These are phyloP conservation scores for Globomyces pollinis-pini DNA, from an alignment of 192 early-diverging fungal genomes.

Conservation along the genomic window DNA sequence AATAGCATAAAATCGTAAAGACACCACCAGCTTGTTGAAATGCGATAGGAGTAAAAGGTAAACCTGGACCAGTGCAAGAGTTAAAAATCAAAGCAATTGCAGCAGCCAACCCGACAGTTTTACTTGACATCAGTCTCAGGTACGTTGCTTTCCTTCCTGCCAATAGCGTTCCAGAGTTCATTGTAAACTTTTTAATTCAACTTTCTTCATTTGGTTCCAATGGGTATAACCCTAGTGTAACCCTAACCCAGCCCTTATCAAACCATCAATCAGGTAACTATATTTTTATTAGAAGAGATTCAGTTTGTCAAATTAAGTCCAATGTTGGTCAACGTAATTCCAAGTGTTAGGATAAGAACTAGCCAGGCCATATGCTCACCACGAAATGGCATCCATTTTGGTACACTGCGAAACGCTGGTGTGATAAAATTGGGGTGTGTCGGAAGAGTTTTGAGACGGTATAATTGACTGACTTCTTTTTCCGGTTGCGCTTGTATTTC, in stretches of 20 bases:
- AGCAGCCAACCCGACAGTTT: constrained; percentile 28
- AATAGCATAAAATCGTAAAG: constrained; percentile 21
- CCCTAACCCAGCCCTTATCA: no score
- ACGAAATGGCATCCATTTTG: neutral
- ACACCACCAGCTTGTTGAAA: constrained; percentile 39
- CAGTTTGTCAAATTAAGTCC: no score
- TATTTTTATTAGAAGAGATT: no score
- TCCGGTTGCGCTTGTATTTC: neutral
- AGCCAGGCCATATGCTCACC: neutral
- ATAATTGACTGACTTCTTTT: no score
- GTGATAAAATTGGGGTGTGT: neutral
- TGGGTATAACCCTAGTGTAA: no score
- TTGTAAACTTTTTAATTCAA: no score
- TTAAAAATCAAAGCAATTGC: constrained; percentile 44
- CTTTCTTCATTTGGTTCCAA: no score
- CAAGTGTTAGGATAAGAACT: constrained; percentile 1
- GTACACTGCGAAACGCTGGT: constrained; percentile 4
- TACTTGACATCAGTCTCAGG: no score
- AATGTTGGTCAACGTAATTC: neutral
- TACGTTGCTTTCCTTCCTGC: no score
- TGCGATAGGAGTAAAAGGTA: constrained; percentile 30
- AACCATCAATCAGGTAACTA: no score
- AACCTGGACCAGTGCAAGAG: constrained; percentile 39
- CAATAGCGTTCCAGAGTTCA: no score
- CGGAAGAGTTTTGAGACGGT: neutral